These are phyloP conservation scores for Cladosporium sp. DNA, from an alignment of 2,329 filamentous ascomycete species.

Conservation along the genomic window DNA sequence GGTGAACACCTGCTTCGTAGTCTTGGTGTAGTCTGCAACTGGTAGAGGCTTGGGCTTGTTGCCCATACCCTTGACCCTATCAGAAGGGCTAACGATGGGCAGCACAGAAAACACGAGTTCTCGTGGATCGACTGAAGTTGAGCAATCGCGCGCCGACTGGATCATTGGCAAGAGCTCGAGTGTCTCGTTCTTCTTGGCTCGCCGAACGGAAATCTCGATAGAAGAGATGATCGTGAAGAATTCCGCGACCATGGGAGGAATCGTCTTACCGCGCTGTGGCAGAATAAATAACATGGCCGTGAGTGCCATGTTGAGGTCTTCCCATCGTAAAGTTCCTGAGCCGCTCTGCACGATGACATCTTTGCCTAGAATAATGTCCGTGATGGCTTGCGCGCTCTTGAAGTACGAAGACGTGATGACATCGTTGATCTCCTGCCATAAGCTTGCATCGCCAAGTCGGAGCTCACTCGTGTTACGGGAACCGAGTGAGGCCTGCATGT, in stretches of 20 bases:
- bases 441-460: background rate
- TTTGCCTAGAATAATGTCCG: conserved; percentile 9
- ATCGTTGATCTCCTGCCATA: background rate
- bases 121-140: background rate
- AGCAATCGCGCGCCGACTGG: background rate
- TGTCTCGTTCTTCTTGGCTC: background rate
- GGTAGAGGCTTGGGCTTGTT: background rate
- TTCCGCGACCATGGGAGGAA: background rate
- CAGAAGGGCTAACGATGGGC: conserved; percentile 4
- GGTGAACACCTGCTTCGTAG: conserved; percentile 5
- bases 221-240: background rate
- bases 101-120: conserved; percentile 12
- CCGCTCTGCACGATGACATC: conserved; percentile 1
- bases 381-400: background rate
- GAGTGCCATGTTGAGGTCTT: background rate
- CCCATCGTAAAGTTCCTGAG: background rate
- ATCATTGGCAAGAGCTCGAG: conserved; percentile 11
- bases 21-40: conserved; percentile 4
- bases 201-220: conserved; percentile 2
- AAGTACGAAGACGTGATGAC: conserved; percentile 7
- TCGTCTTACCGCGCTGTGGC: background rate
- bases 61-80: background rate
- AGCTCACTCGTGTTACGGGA: background rate
- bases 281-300: background rate
- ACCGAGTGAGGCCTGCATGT: background rate